Evolutionary conservation across 2,329 filamentous ascomycete species (phyloP), one percentile per base, ranked within the genome.

Genomic region (Ustulina deusta): DNA sequence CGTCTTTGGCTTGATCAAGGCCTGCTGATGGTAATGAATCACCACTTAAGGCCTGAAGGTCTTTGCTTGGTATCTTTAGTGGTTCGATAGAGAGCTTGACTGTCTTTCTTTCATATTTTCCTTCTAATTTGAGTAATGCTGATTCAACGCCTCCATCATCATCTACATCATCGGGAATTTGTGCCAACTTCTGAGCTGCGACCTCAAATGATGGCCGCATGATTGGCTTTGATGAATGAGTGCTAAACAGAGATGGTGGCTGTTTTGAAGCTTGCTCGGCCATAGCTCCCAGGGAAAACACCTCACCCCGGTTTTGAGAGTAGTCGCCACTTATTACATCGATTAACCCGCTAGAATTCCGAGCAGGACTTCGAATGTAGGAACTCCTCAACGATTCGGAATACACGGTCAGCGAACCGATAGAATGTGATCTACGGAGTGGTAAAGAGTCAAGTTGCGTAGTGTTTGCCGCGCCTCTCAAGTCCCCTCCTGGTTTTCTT

Each of bases 41-140:
- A 10, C 63, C 61, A n/a, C 63, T 67, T 9, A 69, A 61, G 7
- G 71, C 72, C 22, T 69, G 66, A 20, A 77, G 69, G n/a, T 74
- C 67, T 36, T 60, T 72, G 1, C 49, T 46, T 15, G 75, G 70
- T 42, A 73, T 69, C 17, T 70, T 74, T 9, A 71, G 63, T 10
- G 79, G 78, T 49, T 82, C 81, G 69, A 83, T 81, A 15, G 80
- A 83, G 13, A 82, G 75, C 60, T 79, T 81, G 32, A 78, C 77
- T 0, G 78, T 69, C 73, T 79, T 87, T 72, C 85, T 89, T 76
- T 91, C 86, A 73, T 91, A 96, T 72, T 89, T 95, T 10, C 96
- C 96, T 81, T 99, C 96, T 0, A 99, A 85, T 75, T 98, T 99
- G 73, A 94, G 81, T 58, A 99, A 79, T 0, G 96, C 93, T n/a